Evolutionary conservation across 2,329 filamentous ascomycete species (phyloP).

Genomic region (Penicillium sp.): DNA sequence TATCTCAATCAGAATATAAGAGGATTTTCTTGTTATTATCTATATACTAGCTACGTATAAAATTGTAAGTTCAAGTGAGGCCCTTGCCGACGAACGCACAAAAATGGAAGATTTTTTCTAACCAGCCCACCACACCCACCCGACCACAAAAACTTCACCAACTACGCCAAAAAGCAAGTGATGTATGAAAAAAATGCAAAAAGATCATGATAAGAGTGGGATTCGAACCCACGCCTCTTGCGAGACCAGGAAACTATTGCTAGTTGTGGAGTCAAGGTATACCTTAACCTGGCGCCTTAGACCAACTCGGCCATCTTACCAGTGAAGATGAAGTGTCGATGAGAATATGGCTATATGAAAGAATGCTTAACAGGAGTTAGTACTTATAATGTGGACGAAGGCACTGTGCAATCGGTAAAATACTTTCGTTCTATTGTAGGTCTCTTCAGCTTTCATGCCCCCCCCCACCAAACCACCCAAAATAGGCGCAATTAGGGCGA

Average conservation of each 20-base stretch:
- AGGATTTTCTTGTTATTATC: too few species aligned
- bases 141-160: too few species aligned
- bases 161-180: neutral
- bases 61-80: neutral
- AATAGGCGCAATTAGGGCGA: too few species aligned
- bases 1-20: neutral
- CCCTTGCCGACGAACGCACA: neutral
- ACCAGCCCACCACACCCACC: neutral
- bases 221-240: constrained; percentile 14
- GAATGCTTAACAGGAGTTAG: too few species aligned
- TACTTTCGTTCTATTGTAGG: too few species aligned
- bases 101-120: neutral
- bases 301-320: constrained; percentile 37
- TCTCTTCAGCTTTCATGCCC: too few species aligned
- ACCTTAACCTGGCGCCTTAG: constrained; percentile 37
- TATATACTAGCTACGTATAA: neutral
- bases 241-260: constrained; percentile 14
- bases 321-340: neutral
- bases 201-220: constrained; percentile 10
- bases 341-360: neutral
- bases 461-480: too few species aligned
- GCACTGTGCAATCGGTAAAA: too few species aligned
- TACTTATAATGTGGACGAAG: too few species aligned
- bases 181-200: neutral
- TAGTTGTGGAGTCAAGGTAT: constrained; percentile 24